These are phyloP conservation scores for Trichophyton simii DNA, from an alignment of 2,329 filamentous ascomycete species.

Conservation along the genomic window DNA sequence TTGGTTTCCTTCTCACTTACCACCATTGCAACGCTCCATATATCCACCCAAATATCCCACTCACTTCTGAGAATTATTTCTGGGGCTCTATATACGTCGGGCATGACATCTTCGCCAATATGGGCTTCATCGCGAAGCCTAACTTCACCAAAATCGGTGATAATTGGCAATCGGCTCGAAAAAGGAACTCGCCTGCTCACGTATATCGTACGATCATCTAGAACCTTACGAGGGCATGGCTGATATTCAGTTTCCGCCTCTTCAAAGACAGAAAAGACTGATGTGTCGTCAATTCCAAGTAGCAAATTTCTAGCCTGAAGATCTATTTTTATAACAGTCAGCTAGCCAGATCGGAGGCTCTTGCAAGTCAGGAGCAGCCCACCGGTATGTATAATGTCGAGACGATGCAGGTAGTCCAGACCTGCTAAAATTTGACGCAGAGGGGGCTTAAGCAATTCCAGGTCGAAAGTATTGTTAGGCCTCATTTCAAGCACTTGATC, in stretches of 20 bases:
- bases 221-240: slow-evolving; percentile 8
- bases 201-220: slow-evolving; percentile 11
- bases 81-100: slow-evolving; percentile 16
- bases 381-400: slow-evolving; percentile 8
- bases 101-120: slow-evolving; percentile 13
- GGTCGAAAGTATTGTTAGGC: slow-evolving; percentile 1
- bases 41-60: slow-evolving; percentile 17
- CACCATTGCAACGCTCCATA: slow-evolving; percentile 19
- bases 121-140: not conserved
- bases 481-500: slow-evolving; percentile 10
- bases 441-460: slow-evolving; percentile 10
- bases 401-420: slow-evolving; percentile 5
- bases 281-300: slow-evolving; percentile 6
- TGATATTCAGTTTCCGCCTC: slow-evolving; percentile 8
- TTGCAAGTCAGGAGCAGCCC: not conserved
- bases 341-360: not conserved
- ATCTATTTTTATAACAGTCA: not conserved
- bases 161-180: slow-evolving; percentile 1
- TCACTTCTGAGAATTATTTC: slow-evolving; percentile 17
- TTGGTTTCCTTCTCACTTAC: slow-evolving; percentile 9
- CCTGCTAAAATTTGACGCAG: slow-evolving; percentile 5
- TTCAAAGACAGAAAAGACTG: slow-evolving; percentile 9
- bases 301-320: slow-evolving; percentile 8
- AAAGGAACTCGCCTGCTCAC: slow-evolving; percentile 6
- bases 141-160: slow-evolving; percentile 10